These are phyloP conservation scores for Botrytis hyacinthi DNA, from an alignment of 2,329 filamentous ascomycete genomes.

Conservation along the genomic window DNA sequence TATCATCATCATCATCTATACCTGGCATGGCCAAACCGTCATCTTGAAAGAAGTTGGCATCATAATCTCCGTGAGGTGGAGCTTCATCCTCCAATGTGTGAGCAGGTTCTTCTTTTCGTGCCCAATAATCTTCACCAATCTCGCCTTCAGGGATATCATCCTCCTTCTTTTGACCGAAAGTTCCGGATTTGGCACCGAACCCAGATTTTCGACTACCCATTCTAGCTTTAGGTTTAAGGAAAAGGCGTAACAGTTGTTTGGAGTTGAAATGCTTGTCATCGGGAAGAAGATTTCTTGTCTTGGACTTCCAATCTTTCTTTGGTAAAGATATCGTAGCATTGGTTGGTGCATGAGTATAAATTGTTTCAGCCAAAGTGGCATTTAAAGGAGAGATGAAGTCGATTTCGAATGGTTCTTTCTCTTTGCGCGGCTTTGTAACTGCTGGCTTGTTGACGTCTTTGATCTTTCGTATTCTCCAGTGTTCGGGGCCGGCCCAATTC, in stretches of 20 bases:
- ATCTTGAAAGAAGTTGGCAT: conserved; percentile 97
- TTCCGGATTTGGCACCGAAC: conserved; percentile 46
- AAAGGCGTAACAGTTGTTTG: conserved; percentile 80
- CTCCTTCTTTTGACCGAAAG: conserved; percentile 48
- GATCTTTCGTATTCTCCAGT: conserved; percentile 95
- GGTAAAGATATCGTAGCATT: conserved; percentile 81
- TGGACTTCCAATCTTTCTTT: conserved; percentile 94
- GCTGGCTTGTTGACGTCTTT: conserved; percentile 71
- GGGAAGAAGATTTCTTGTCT: conserved; percentile 86
- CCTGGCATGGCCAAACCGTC: conserved; percentile 69
- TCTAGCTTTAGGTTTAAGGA: conserved; percentile 90
- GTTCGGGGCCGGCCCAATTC: conserved; percentile 97
- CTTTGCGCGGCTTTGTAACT: conserved; percentile 70
- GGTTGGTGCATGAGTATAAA: conserved; percentile 78
- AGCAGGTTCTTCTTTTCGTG: conserved; percentile 57
- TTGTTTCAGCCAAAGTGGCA: conserved; percentile 65
- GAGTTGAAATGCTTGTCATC: conserved; percentile 99
- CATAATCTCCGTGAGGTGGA: conserved; percentile 74
- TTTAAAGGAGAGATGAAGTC: conserved; percentile 80
- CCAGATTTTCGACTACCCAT: conserved; percentile 65
- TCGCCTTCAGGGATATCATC: conserved; percentile 66
- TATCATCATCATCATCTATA: conserved; percentile 61
- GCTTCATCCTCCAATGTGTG: conserved; percentile 54
- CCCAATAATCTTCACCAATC: conserved; percentile 96
- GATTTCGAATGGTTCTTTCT: conserved; percentile 95